Base-by-base conservation (phyloP, 163 green algal species). In the Chloroidium sp. region DNA sequence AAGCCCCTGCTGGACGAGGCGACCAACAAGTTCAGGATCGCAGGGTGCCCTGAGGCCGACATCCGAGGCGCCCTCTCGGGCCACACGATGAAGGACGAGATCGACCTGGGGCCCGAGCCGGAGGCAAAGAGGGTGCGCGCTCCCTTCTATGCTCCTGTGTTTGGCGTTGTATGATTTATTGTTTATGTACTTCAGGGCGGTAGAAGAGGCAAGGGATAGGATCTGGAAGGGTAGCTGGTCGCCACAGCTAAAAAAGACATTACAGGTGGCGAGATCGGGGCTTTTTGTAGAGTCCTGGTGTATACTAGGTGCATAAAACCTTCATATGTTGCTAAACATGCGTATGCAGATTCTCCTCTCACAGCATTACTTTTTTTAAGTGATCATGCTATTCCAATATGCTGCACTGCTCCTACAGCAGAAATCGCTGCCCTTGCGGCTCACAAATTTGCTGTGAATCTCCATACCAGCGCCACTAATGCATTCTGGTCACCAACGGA, bases 51-150 rank as follows among this genome's bases (percentile, higher is more conserved):
- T 2, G 86, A 92, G 64, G 69, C 76, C 0, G 93, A 97, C 86
- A 93, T 97, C 82, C 85, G 88, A 57, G 76, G 78, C 57, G 93
- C 92, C 62, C 87, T 97, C 36, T 88, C 89, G 85, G 92, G 90
- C 78, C 93, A 97, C 87, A 87, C 85, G 60, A 80, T 89, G 79
- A 84, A 80, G 36, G 86, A 88, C 3, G 81, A 96, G 79, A 84
- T 96, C 77, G 85, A 93, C 74, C 88, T 95, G 36, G 86, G 62
- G 62, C 59, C 0, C 12, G 62, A 58, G 57, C 74, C 59, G 60
- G 72, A 8, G 3, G 2, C 8, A 36, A 4, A 12, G 62, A 36
- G 2, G 10, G 75, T n/a, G 68, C 1, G 1, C 36, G 62, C 78
- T 58, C 6, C 10, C 8, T 59, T 74, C 3, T 62, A 82, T 36